phyloP scores from a whole-genome alignment of 1,284 basidiomycete species.

The Melampsora larici-populina region DNA sequence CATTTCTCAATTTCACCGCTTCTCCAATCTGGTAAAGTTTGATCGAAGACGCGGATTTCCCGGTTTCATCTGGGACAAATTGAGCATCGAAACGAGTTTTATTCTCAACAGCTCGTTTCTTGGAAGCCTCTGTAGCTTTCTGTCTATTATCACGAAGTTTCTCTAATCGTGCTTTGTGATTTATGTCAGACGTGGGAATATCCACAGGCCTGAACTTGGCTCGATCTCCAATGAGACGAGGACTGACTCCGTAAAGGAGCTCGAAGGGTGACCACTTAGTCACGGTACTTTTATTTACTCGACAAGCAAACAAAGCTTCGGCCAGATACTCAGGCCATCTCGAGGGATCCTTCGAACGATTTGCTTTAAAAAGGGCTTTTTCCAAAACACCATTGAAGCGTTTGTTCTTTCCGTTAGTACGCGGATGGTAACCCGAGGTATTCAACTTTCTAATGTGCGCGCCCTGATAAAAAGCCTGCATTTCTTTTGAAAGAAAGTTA shows the following conservation, averaged over 20 bases:
- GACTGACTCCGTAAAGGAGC: background rate
- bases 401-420: background rate
- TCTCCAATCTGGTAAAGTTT: background rate
- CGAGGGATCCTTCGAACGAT: background rate
- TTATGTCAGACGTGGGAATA: background rate
- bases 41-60: no score
- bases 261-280: background rate
- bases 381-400: background rate
- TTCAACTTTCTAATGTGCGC: background rate
- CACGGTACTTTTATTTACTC: background rate
- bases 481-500: background rate
- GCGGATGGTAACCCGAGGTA: constrained; percentile 18
- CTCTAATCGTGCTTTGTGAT: no score
- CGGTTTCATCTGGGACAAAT: no score
- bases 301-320: background rate
- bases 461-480: background rate
- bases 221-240: background rate
- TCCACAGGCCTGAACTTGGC: background rate
- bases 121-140: no score
- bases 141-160: no score
- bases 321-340: background rate
- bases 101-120: no score
- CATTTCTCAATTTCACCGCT: background rate
- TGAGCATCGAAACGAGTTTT: no score
- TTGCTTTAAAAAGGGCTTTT: background rate